Base-by-base conservation (phyloP, 179 eudicot species). In the Silene noctiflora region DNA sequence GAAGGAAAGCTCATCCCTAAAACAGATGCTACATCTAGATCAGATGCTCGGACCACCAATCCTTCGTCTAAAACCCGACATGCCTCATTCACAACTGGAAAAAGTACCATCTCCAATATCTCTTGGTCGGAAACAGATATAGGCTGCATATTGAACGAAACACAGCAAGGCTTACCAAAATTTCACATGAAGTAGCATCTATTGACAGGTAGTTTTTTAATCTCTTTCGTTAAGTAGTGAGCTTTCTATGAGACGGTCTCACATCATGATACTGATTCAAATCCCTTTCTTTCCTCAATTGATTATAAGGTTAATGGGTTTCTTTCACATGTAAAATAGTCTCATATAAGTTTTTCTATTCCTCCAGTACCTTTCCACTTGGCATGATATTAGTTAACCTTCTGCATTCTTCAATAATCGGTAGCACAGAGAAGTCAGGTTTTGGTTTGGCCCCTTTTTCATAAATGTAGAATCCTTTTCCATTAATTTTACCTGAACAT, bases 1-100 rank as follows among this genome's bases (percentile, higher is more conserved):
- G 93, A 83, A 66, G 99, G 99, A 84, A 95, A 95, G 82, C 97
- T 88, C 99, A 95, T 95, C 73, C 99, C 99, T 78, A 93, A 89
- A 82, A 95, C 87, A 71, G 97, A 93, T 68, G 99, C 91, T 73
- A 84, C 83, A 74, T 95, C 99, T 63, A 95, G 92, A 84, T 95
- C 99, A 46, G 99, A 93, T 73, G 99, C 99, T 81, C 97, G 90
- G 79, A 92, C 88, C 42, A 95, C 91, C 51, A 95, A 80, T 79
- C 89, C 93, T 75, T 95, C 99, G 51, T 95, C 97, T 69, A 95
- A 42, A 67, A 95, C 93, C 78, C 97, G 97, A 76, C 99, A 95
- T 4, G 96, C 95, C 85, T 95, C 99, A 76, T 93, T 95, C 80
- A 95, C 99, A 75, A 93, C 95, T 0, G 99, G 97, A 80, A 95